Evolutionary conservation across 768 basidiomycete genomes (phyloP).

Genomic region (Kwoniella bestiolae): DNA sequence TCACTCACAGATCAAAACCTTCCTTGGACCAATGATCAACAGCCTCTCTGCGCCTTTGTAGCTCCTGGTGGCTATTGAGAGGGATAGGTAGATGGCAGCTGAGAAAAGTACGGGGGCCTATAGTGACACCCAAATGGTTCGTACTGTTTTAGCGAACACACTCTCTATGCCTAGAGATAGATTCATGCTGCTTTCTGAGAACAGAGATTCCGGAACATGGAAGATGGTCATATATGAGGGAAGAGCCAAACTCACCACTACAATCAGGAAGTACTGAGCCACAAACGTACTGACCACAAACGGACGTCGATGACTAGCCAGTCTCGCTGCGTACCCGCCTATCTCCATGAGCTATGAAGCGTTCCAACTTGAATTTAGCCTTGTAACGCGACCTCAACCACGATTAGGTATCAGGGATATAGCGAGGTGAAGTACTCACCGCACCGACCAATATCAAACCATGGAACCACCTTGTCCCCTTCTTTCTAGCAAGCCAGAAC

Average conservation of each 20-base stretch:
- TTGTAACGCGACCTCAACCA: background rate
- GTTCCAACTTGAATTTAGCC: background rate
- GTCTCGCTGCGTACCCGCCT: slow-evolving; percentile 54
- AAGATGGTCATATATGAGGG: background rate
- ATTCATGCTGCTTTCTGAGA: no score
- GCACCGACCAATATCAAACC: slow-evolving; percentile 46
- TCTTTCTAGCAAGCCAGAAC: slow-evolving; percentile 16
- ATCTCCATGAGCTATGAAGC: slow-evolving; percentile 51
- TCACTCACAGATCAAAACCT: slow-evolving; percentile 45
- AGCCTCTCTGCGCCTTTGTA: slow-evolving; percentile 36
- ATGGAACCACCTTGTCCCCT: slow-evolving; percentile 47
- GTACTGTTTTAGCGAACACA: no score
- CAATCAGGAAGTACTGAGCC: slow-evolving; percentile 56
- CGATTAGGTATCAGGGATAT: no score
- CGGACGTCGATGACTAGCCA: slow-evolving; percentile 42
- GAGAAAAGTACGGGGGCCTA: slow-evolving; percentile 55
- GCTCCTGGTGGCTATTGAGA: slow-evolving; percentile 42
- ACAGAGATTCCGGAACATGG: no score
- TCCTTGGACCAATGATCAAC: slow-evolving; percentile 45
- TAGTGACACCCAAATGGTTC: no score
- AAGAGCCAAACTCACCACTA: slow-evolving; percentile 53
- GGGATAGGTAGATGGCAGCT: slow-evolving; percentile 55
- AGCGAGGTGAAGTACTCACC: no score
- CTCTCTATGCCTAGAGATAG: no score
- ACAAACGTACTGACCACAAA: slow-evolving; percentile 50